phyloP scores from a whole-genome alignment of 331 rosid genomes.

The Quercus phellos region DNA sequence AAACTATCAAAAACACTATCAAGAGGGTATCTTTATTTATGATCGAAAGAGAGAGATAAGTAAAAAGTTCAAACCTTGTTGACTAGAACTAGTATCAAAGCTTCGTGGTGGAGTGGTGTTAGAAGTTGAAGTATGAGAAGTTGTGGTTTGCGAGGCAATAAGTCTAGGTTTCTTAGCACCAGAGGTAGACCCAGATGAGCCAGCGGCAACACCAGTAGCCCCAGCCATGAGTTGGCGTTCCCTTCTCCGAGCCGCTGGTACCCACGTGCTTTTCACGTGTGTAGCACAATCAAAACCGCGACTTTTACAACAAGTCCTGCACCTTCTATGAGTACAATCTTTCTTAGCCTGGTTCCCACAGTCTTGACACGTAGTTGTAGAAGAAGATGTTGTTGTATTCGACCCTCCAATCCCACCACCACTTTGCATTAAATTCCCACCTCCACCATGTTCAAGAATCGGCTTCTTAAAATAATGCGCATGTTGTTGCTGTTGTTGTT shows the following conservation, averaged over 20 bases:
- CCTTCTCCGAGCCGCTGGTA: constrained; percentile 78
- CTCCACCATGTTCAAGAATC: constrained; percentile 25
- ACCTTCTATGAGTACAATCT: constrained; percentile 72
- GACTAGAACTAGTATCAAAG: constrained; percentile 87
- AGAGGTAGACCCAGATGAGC: constrained; percentile 59
- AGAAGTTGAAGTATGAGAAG: constrained; percentile 86
- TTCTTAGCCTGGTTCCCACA: constrained; percentile 97
- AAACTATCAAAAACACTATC: background rate
- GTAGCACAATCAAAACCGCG: constrained; percentile 89
- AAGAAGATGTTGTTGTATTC: constrained; percentile 20
- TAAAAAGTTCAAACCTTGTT: constrained; percentile 49
- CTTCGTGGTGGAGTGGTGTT: constrained; percentile 94
- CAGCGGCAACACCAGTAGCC: constrained; percentile 25
- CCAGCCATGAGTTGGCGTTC: constrained; percentile 63
- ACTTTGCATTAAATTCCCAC: constrained; percentile 26
- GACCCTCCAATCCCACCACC: constrained; percentile 12
- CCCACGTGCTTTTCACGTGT: constrained; percentile 98
- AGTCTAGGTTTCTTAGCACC: constrained; percentile 78
- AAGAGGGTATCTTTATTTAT: background rate
- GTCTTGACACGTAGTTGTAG: constrained; percentile 74
- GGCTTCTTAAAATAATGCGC: constrained; percentile 49
- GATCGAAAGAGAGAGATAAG: too few species aligned
- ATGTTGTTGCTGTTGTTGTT: constrained; percentile 9
- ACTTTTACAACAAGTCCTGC: constrained; percentile 91
- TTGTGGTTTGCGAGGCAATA: constrained; percentile 58